Percentiles rank a stretch among this genome's conserved stretches.
These are phyloP conservation scores for Colletotrichum sp. DNA, from an alignment of 2,329 filamentous ascomycete genomes.

Conservation along the genomic window DNA sequence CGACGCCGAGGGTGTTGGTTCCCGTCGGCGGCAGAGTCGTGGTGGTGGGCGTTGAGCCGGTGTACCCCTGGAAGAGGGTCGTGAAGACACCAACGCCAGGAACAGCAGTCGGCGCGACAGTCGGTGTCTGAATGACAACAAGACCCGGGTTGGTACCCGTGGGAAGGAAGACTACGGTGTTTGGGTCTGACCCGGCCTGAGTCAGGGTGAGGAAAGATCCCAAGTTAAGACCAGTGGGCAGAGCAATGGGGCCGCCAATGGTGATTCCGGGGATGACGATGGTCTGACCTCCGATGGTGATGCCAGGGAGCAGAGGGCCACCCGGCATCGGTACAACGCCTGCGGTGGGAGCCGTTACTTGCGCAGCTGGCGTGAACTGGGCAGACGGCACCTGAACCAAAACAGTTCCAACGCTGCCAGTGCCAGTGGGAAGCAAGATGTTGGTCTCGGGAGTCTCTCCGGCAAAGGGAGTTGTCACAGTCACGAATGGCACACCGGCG, in stretches of 20 bases:
- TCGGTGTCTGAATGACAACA: conserved; percentile 15
- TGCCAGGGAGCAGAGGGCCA: background rate
- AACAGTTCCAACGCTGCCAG: background rate
- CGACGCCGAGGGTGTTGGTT: background rate
- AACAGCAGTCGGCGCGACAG: background rate
- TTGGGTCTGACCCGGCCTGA: background rate
- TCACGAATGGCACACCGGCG: background rate
- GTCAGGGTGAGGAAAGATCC: background rate
- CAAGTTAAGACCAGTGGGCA: background rate
- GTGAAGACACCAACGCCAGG: background rate
- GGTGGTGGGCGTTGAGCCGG: background rate
- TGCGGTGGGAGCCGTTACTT: background rate
- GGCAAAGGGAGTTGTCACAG: background rate
- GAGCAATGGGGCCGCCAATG: background rate
- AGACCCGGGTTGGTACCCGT: conserved; percentile 10
- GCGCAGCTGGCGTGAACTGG: background rate
- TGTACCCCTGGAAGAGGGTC: conserved; percentile 2
- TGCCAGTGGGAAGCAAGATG: background rate
- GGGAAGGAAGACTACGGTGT: background rate
- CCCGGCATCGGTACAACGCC: background rate
- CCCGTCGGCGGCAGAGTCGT: conserved; percentile 5
- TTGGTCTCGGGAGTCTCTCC: background rate
- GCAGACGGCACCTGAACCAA: conserved; percentile 6
- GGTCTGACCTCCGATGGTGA: background rate
- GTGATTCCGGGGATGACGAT: background rate